Evolutionary conservation across 257 asterid genomes (phyloP), one percentile per base, ranked within the genome.

Genomic region (Solanum ossicruentum): DNA sequence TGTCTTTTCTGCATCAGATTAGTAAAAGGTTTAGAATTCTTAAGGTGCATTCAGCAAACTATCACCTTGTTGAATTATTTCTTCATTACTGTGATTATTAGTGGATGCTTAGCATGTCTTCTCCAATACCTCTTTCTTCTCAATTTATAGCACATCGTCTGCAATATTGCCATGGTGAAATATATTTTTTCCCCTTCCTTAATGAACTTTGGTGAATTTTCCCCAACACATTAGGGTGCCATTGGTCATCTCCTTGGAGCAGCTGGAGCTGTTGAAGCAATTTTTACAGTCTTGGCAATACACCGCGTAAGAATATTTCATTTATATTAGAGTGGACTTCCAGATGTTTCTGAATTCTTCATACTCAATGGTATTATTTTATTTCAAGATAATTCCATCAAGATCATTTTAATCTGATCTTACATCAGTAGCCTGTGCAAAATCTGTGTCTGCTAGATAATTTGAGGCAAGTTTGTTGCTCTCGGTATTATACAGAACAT

Each of bases 231-330:
- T 75, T 75, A 94, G 99, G 99, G 99, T 89, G 98, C 99, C 12
- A 81, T 85, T 6, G 99, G 99, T 11, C 99, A 95, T 90, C 98
- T 96, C 52, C 98, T 95, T 49, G 99, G 99, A 75, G 99, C 99
- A 57, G 98, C 99, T 58, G 98, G 99, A 87, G 97, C 98, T 45
- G 99, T 96, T 52, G 99, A 96, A 88, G 98, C 98, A 83, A 87
- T 94, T 86, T 95, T 96, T 84, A 84, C 94, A 54, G 86, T 94
- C 84, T 85, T 96, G 90, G 90, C 98, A 56, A 91, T 96, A 87
- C 95, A 92, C 91, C 92, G 94, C 85, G 99, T 96, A 89, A 90
- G 95, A 47, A 82, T 57, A 28, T 67, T 21, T 83, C 82, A 77
- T 77, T 51, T 77, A 15, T 23, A 77, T 15, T 49, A 5, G 23